phyloP scores from a whole-genome alignment of 2,329 filamentous ascomycete species.

The Clonostachys rhizophaga region DNA sequence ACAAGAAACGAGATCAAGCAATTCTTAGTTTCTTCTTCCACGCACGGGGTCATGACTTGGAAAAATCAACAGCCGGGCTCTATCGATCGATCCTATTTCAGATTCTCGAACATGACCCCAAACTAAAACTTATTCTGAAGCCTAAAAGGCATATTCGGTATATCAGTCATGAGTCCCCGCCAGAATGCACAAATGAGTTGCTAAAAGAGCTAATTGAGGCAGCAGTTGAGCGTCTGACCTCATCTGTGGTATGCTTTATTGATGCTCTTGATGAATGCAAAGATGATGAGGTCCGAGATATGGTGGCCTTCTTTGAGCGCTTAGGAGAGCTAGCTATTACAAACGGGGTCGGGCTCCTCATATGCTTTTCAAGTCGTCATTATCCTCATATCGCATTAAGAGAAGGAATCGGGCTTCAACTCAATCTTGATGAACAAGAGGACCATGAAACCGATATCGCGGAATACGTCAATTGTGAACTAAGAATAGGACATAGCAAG shows the following conservation, averaged over 20 bases:
- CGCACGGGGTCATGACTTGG: slow-evolving; percentile 30
- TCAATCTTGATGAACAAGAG: slow-evolving; percentile 15
- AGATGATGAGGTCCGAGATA: neutral
- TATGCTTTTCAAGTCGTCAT: slow-evolving; percentile 41
- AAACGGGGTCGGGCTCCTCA: slow-evolving; percentile 9
- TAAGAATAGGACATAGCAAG: neutral
- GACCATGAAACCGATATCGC: slow-evolving; percentile 16
- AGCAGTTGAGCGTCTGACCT: neutral
- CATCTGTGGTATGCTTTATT: neutral
- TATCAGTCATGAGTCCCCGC: too few species aligned
- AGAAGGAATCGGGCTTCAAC: slow-evolving; percentile 6
- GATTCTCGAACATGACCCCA: slow-evolving; percentile 13
- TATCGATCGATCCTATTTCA: slow-evolving; percentile 44
- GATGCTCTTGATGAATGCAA: slow-evolving; percentile 1
- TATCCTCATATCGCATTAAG: slow-evolving; percentile 31
- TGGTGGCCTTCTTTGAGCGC: neutral
- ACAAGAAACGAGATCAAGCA: neutral
- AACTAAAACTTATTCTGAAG: too few species aligned
- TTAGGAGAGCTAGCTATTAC: neutral
- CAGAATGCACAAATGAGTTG: too few species aligned
- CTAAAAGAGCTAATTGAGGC: neutral
- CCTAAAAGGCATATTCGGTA: too few species aligned
- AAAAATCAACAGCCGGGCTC: slow-evolving; percentile 27
- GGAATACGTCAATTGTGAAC: slow-evolving; percentile 7
- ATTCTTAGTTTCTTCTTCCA: slow-evolving; percentile 45